Evolutionary conservation across 2,329 filamentous ascomycete species (phyloP), one percentile per base, ranked within the genome.

Genomic region (Aspergillus phoenicis): DNA sequence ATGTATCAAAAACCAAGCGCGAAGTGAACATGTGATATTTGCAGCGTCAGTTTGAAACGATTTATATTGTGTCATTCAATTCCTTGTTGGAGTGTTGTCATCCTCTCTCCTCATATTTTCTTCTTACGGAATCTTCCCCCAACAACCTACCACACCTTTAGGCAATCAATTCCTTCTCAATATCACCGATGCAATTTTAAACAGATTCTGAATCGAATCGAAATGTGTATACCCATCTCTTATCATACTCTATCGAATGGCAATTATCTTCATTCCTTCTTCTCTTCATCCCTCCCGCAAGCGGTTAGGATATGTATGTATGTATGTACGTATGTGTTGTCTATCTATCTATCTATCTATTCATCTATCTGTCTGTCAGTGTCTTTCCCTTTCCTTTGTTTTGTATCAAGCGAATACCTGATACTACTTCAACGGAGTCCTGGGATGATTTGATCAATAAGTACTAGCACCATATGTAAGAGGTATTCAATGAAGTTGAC

Each of bases 181-280:
- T 10, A 49, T 55, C 17, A 28, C 30, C 26, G 41, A 43, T 20
- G 33, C 39, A 48, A 33, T 48, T 20, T 49, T 38, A 30, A 53
- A 36, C 36, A 15, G 52, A 54, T 43, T 26, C 4, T 41, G 36
- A 41, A 41, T 17, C 7, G 2, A 56, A 43, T 48, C 38, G 26
- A 61, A 39, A 22, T 61, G 39, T 61, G 51, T 51, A 36, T 53
- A 57, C 52, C 53, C 57, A 60, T 43, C 22, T 36, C 33, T 13
- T 13, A 8, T 59, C 22, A 39, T 20, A 15, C 45, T 39, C 26
- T 54, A 15, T 55, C 15, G 13, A 13, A 41, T 30, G 10, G n/a
- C 26, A 43, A 7, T 20, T 43, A 36, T 36, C 28, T 36, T 30
- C 11, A 36, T 24, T 41, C 17, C 38, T 53, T 41, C 38, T 53